A percentile compares a stretch with the other conserved stretches of the same genome.
Conservation (phyloP, 805 yeast species). For the Candida boleticola region DNA sequence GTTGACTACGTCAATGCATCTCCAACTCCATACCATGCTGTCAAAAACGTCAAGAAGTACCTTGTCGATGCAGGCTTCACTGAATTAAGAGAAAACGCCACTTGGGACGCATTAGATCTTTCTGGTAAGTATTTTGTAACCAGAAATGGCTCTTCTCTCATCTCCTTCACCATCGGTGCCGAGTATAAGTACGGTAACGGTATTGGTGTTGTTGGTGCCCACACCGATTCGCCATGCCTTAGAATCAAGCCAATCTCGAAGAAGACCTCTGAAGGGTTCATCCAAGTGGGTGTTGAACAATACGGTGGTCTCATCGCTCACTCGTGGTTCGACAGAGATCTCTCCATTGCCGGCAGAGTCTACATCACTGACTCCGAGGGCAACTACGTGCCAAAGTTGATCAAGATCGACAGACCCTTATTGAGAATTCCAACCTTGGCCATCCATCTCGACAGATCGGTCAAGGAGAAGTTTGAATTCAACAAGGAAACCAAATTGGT, state of each 20-base stretch:
- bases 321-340: conserved; percentile 95
- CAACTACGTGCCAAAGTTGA: conserved; percentile 58
- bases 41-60: conserved; percentile 56
- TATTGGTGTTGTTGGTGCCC: conserved; percentile 89
- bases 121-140: conserved; percentile 76
- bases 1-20: conserved; percentile 76
- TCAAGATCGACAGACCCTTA: conserved; percentile 80
- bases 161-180: conserved; percentile 82
- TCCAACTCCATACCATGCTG: conserved; percentile 95
- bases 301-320: conserved; percentile 98
- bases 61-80: conserved; percentile 63
- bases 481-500: conserved; percentile 83
- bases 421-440: conserved; percentile 93
- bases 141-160: conserved; percentile 82
- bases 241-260: conserved; percentile 86
- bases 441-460: conserved; percentile 81
- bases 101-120: conserved; percentile 53
- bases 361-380: conserved; percentile 54
- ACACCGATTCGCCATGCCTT: conserved; percentile 90
- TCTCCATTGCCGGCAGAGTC: conserved; percentile 89
- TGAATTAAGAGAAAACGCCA: conserved; percentile 67
- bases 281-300: conserved; percentile 88
- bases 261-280: conserved; percentile 66
- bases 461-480: conserved; percentile 76
- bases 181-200: conserved; percentile 76